These are phyloP conservation scores for Andrographis paniculata DNA, from an alignment of 305 asterid genomes.

Conservation along the genomic window DNA sequence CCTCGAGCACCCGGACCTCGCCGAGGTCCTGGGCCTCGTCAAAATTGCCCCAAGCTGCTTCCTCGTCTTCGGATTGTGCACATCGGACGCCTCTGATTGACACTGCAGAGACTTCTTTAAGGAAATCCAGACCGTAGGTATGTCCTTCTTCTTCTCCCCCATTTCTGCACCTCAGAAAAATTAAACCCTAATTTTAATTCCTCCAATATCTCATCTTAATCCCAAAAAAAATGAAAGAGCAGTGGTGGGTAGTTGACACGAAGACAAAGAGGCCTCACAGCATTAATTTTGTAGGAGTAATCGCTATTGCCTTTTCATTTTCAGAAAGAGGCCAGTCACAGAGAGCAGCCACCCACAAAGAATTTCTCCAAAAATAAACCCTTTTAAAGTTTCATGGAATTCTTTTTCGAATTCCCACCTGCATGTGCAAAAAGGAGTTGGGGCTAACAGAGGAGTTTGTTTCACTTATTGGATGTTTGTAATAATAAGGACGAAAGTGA, in stretches of 20 bases:
- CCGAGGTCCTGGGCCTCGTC: conserved; percentile 22
- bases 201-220: neutral
- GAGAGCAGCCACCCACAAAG: conserved; percentile 11
- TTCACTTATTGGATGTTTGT: no score
- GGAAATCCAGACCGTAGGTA: conserved; percentile 43
- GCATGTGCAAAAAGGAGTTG: no score
- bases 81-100: conserved; percentile 28
- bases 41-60: conserved; percentile 23
- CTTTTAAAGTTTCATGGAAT: no score
- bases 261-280: no score
- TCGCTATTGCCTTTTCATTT: conserved; percentile 15
- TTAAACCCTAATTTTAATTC: no score
- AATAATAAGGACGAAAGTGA: no score
- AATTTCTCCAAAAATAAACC: neutral
- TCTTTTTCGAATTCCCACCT: no score
- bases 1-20: conserved; percentile 40
- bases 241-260: no score
- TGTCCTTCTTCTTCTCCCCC: conserved; percentile 41
- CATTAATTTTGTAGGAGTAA: no score
- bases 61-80: conserved; percentile 27
- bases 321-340: conserved; percentile 11
- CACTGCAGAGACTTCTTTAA: conserved; percentile 26
- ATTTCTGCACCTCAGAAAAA: no score
- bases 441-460: no score
- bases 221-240: neutral